These are phyloP conservation scores for Candida insectalens DNA, from an alignment of 805 yeast species.

Conservation along the genomic window DNA sequence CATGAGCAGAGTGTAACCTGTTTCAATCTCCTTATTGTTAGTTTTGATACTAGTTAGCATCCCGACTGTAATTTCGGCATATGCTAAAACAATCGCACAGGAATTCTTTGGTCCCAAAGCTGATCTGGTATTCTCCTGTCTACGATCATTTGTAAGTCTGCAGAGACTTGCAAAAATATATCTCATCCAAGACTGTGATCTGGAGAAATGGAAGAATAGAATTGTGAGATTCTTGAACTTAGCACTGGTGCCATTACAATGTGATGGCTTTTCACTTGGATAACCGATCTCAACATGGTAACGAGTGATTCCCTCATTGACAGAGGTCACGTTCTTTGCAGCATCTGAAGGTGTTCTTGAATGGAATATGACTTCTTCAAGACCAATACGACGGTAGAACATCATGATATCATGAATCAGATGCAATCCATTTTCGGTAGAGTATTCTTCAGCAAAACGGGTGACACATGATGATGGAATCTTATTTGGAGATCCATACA, in stretches of 20 bases:
- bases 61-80: slow-evolving; percentile 12
- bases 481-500: slow-evolving; percentile 39
- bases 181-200: slow-evolving; percentile 34
- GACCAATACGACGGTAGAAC: slow-evolving; percentile 39
- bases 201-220: slow-evolving; percentile 38
- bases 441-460: slow-evolving; percentile 31
- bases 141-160: slow-evolving; percentile 25
- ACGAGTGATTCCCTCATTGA: slow-evolving; percentile 25
- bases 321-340: slow-evolving; percentile 28
- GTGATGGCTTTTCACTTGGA: slow-evolving; percentile 26
- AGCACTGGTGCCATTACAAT: slow-evolving; percentile 38
- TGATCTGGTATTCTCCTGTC: slow-evolving; percentile 31
- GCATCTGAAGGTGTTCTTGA: slow-evolving; percentile 36
- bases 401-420: slow-evolving; percentile 32
- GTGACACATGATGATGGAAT: slow-evolving; percentile 36
- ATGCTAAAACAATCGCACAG: slow-evolving; percentile 16
- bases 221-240: slow-evolving; percentile 56
- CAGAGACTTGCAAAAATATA: slow-evolving; percentile 22
- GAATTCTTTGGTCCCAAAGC: slow-evolving; percentile 19
- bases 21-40: slow-evolving; percentile 13
- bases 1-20: slow-evolving; percentile 7
- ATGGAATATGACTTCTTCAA: slow-evolving; percentile 51
- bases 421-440: slow-evolving; percentile 30
- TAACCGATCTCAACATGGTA: slow-evolving; percentile 34
- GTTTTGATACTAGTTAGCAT: slow-evolving; percentile 11